These are phyloP conservation scores for Aspergillus aculeatus DNA, from an alignment of 2,329 filamentous ascomycete species.

Conservation along the genomic window DNA sequence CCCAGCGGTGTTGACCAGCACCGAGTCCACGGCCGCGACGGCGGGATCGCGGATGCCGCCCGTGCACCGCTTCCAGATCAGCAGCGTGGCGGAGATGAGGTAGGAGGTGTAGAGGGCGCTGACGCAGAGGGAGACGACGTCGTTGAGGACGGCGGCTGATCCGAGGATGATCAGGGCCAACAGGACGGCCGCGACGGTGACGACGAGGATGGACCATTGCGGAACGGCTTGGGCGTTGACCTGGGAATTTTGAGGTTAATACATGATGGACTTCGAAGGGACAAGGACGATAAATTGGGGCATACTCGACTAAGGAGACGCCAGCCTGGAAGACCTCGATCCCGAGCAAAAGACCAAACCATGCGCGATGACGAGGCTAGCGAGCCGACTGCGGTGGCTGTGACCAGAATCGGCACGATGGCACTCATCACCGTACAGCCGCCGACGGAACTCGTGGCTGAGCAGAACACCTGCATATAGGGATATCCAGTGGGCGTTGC, in stretches of 20 bases:
- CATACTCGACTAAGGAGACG: not conserved
- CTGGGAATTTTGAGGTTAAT: not conserved
- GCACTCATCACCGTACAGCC: slow-evolving; percentile 5
- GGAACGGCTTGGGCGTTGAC: slow-evolving; percentile 4
- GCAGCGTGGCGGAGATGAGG: not conserved
- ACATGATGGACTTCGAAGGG: no score
- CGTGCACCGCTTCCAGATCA: slow-evolving; percentile 1
- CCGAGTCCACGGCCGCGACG: not conserved
- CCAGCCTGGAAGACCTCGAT: slow-evolving; percentile 4
- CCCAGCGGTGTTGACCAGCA: not conserved
- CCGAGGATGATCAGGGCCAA: slow-evolving; percentile 1
- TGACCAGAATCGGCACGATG: slow-evolving; percentile 3
- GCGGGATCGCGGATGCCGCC: slow-evolving; percentile 1
- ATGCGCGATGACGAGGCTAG: not conserved
- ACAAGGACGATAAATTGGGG: no score
- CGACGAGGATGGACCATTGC: slow-evolving; percentile 4
- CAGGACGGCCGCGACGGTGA: not conserved
- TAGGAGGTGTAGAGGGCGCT: slow-evolving; percentile 4
- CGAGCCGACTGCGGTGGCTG: not conserved
- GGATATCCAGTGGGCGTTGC: not conserved
- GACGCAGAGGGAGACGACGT: slow-evolving; percentile 5
- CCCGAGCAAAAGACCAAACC: not conserved
- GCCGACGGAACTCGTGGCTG: not conserved
- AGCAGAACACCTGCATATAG: slow-evolving; percentile 6
- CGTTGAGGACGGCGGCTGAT: not conserved